Evolutionary conservation across 352 stramenopile species (phyloP).

Genomic region (Phytophthora cryptogea): DNA sequence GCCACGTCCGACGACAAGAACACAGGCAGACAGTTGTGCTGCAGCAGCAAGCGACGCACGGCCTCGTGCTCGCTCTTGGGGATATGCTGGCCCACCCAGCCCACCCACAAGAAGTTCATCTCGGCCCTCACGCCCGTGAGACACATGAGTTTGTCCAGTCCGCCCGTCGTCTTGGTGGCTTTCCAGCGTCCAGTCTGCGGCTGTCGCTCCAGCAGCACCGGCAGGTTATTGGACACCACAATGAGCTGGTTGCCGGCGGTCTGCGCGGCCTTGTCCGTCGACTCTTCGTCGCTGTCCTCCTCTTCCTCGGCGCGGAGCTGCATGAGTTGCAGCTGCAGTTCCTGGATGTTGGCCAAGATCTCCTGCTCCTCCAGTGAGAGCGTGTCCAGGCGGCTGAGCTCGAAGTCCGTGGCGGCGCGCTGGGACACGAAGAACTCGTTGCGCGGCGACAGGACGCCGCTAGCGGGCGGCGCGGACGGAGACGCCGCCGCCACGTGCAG

Average conservation of each 20-base stretch:
- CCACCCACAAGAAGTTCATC: conserved; percentile 87
- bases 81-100: conserved; percentile 89
- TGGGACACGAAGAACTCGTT: conserved; percentile 85
- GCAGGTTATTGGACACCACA: conserved; percentile 88
- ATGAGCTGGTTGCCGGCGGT: conserved; percentile 62
- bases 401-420: conserved; percentile 62
- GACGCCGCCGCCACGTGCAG: conserved; percentile 31
- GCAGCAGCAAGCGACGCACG: conserved; percentile 68
- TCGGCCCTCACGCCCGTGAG: conserved; percentile 68
- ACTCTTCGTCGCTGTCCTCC: conserved; percentile 63
- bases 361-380: conserved; percentile 87
- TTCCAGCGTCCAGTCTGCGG: conserved; percentile 82
- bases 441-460: conserved; percentile 50
- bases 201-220: conserved; percentile 74
- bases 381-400: conserved; percentile 67
- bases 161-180: conserved; percentile 85
- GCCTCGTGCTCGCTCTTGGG: conserved; percentile 80
- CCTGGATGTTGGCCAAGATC: conserved; percentile 90
- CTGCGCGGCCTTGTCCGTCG: conserved; percentile 20
- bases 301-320: conserved; percentile 70
- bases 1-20: conserved; percentile 85
- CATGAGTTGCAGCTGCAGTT: conserved; percentile 88
- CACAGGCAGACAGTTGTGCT: conserved; percentile 90
- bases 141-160: conserved; percentile 86
- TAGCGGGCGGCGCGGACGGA: conserved; percentile 26